phyloP scores from a whole-genome alignment of 352 stramenopile species.

The Elongisporangium anandrum region DNA sequence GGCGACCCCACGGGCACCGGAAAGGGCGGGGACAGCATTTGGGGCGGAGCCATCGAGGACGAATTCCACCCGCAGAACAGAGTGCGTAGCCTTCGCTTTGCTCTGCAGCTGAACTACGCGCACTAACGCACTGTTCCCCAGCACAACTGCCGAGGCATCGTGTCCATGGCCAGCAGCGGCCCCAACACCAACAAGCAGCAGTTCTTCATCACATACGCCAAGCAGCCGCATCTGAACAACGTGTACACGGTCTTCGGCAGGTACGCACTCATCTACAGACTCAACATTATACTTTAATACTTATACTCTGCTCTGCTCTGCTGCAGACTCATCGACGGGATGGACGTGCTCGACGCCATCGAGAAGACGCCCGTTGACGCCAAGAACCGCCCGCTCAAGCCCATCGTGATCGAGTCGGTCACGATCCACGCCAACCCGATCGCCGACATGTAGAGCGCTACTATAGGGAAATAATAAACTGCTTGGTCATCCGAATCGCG shows the following conservation, averaged over 20 bases:
- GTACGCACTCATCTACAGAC: conserved; percentile 21
- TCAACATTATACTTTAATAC: conserved; percentile 5
- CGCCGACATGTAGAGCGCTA: conserved; percentile 44
- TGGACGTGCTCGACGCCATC: conserved; percentile 96
- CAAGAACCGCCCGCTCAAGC: conserved; percentile 88
- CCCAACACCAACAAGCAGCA: conserved; percentile 93
- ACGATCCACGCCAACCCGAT: conserved; percentile 94
- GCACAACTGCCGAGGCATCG: conserved; percentile 88
- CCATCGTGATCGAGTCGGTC: conserved; percentile 85
- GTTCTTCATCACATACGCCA: conserved; percentile 98
- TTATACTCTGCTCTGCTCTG: background rate
- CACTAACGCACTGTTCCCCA: conserved; percentile 11
- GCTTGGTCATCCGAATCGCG: conserved; percentile 37
- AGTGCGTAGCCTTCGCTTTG: conserved; percentile 18
- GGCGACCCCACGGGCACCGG: conserved; percentile 89
- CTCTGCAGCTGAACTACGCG: background rate
- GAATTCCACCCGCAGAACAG: conserved; percentile 90
- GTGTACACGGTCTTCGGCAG: conserved; percentile 97
- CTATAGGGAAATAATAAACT: conserved; percentile 1
- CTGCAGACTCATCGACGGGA: conserved; percentile 90
- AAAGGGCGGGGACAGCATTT: conserved; percentile 90
- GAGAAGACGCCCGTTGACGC: conserved; percentile 92
- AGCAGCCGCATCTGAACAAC: conserved; percentile 97
- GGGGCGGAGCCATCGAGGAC: conserved; percentile 85
- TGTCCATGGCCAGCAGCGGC: conserved; percentile 92